Evolutionary conservation across 176 grass and related monocot genomes (phyloP), one percentile per base, ranked within the genome.

Genomic region (Carex parvula): DNA sequence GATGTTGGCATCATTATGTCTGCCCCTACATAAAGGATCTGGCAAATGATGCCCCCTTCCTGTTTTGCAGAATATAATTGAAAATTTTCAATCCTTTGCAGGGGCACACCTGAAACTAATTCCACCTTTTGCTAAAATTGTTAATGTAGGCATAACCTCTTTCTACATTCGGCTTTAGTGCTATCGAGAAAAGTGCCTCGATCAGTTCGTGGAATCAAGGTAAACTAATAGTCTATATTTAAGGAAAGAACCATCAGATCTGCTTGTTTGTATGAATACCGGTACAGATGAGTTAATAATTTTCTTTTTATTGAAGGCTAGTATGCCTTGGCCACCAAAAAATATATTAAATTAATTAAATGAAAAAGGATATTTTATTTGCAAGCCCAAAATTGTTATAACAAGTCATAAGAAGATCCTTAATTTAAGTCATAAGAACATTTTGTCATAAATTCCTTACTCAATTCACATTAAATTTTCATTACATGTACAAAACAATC

Each of bases 81-180:
- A 67, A 35, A 67, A 30, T 4, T 66, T 35, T 11, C 14, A 17
- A 67, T 35, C 9, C 18, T 48, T 72, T 67, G 30, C 72, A 55
- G 22, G 1, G 72, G 44, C 72, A 76, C 14, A 55, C 48, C 20
- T 76, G 13, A 76, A 76, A 76, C 10, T 76, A 30, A 76, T 76
- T 29, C 13, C 46, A 7, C 54, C 44, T 29, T 72, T 75, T 53
- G 33, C 7, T 20, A 46, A 26, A 55, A 37, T 64, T 15, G 57
- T 84, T 79, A 39, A 18, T 89, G 74, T 87, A 98, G 95, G 83
- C 95, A 98, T 82, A 98, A 98, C 86, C 92, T 98, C 87, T 98
- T 98, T 84, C 95, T 98, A 42, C 95, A 98, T 88, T 98, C 95
- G 14, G 95, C 95, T 59, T 86, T 98, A 85, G 95, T 98, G 22